Conservation (phyloP, 805 yeast species). For the Candida insectalens region DNA sequence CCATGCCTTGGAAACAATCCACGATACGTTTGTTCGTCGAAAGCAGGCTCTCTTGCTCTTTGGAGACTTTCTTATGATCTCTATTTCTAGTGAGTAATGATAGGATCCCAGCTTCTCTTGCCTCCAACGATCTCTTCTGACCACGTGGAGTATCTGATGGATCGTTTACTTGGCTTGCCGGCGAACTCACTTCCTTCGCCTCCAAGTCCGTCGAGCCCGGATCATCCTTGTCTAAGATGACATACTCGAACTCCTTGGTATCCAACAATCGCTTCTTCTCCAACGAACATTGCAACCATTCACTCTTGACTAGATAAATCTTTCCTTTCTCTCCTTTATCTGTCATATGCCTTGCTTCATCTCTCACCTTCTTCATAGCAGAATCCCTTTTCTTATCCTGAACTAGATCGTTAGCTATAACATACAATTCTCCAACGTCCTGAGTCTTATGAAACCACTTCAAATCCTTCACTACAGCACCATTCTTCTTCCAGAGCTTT, state of each 20-base stretch:
- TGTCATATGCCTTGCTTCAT: neutral
- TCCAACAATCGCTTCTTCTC: neutral
- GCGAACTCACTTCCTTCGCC: neutral
- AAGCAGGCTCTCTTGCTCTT: constrained; percentile 2
- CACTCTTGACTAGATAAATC: constrained; percentile 1
- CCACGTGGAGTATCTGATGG: neutral
- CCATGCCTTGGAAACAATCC: constrained; percentile 22
- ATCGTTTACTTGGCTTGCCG: neutral
- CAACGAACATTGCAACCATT: constrained; percentile 4
- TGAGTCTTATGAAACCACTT: neutral
- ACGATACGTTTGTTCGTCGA: constrained; percentile 22
- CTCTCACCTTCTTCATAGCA: neutral
- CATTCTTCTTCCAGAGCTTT: constrained; percentile 17
- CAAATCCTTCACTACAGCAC: constrained; percentile 14
- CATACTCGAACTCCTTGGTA: neutral
- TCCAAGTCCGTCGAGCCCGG: too few relatives aligned
- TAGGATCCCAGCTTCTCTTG: neutral
- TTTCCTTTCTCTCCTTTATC: neutral
- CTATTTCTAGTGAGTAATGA: constrained; percentile 3
- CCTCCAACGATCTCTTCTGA: neutral
- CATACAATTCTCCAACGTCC: neutral
- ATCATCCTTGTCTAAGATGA: too few relatives aligned
- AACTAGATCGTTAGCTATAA: constrained; percentile 1
- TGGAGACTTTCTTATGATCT: neutral
- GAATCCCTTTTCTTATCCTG: neutral